Evolutionary conservation across 2,329 filamentous ascomycete genomes (phyloP), one percentile per base, ranked within the genome.

Genomic region (Calonectria multiphialidica): DNA sequence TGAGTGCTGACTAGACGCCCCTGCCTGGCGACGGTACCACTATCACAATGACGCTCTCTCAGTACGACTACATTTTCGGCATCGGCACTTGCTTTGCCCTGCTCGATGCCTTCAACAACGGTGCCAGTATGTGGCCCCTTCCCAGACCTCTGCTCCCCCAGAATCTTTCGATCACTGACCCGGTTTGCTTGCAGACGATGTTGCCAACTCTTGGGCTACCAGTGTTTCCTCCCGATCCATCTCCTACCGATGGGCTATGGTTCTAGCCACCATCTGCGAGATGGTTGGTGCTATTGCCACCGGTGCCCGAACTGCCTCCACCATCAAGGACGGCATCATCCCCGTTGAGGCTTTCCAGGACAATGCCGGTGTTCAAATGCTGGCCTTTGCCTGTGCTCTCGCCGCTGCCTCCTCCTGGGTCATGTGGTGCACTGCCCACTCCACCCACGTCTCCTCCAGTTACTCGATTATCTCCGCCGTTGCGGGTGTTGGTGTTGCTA

Each of bases 141-240:
- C 28, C 53, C 16, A 30, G 3, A 8, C 13, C 13, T 40, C n/a
- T 63, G 55, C 49, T 21, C 49, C 18, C 35, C 5, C 12, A 49
- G 13, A 18, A 40, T 28, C 33, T 40, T 9, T 40, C 23, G 13
- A 40, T 50, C 40, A 28, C 30, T 68, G 12, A 67, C 70, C 77
- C n/a, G 75, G 69, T 6, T 12, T 21, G 30, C 16, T 12, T 21
- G 30, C 71, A 93, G 91, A 95, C 84, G 94, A 96, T 93, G 94
- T 96, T 70, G 94, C 94, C 80, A 96, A 96, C 85, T 87, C 94
- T 59, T 96, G 93, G 92, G 94, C 94, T 10, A 96, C 94, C 77
- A 93, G 90, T 59, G 93, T 96, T 71, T 95, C 94, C 23, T 95
- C 94, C n/a, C 87, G 94, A 66, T 95, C 94, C 75, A 88, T 95